These are phyloP conservation scores for Penicillium odoratum DNA, from an alignment of 495 filamentous ascomycete species.

Conservation along the genomic window DNA sequence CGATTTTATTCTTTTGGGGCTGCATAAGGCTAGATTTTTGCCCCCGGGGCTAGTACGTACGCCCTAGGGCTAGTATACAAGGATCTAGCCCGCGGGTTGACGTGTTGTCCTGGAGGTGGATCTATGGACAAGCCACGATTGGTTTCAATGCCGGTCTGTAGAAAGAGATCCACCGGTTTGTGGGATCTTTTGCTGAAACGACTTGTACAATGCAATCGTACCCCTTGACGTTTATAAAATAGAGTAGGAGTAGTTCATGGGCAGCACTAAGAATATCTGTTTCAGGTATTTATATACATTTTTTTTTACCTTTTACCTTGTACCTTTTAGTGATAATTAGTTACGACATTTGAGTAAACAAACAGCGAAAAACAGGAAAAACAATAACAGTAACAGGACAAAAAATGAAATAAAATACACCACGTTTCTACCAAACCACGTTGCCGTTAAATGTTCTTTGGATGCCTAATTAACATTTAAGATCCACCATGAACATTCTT, in stretches of 20 bases:
- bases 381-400: too few relatives aligned
- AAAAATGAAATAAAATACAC: too few relatives aligned
- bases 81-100: slow-evolving; percentile 10
- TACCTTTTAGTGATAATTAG: too few relatives aligned
- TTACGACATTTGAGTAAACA: too few relatives aligned
- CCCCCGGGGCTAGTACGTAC: slow-evolving; percentile 2
- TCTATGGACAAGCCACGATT: neutral
- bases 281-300: too few relatives aligned
- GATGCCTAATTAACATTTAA: too few relatives aligned
- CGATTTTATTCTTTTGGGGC: neutral
- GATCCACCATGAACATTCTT: too few relatives aligned
- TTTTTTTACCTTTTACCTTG: too few relatives aligned
- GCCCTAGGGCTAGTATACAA: neutral
- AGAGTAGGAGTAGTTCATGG: neutral
- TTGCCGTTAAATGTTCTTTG: too few relatives aligned
- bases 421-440: too few relatives aligned
- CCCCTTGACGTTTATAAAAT: neutral
- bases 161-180: slow-evolving; percentile 11
- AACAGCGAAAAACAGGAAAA: too few relatives aligned
- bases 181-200: slow-evolving; percentile 4
- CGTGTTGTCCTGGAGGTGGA: slow-evolving; percentile 18
- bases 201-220: neutral
- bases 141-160: neutral
- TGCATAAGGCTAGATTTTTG: slow-evolving; percentile 2
- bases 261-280: too few relatives aligned